Evolutionary conservation across 2,329 filamentous ascomycete species (phyloP), one percentile per base, ranked within the genome.

Genomic region (Acarospora socialis): DNA sequence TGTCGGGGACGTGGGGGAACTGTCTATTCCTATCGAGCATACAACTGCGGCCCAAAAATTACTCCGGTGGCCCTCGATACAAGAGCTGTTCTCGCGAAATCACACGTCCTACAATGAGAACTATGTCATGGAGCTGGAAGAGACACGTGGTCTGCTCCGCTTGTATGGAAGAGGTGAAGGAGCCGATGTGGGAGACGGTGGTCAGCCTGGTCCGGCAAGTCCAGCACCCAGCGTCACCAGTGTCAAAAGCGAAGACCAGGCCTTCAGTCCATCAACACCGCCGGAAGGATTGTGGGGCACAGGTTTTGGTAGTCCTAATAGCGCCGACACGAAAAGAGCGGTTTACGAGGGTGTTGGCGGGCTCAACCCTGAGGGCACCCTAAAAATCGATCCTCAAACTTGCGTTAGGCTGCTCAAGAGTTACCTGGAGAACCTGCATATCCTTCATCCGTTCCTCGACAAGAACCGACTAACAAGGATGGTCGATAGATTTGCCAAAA

Each of bases 1-100:
- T 56, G 8, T 66, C 67, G 1, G 30, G 7, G 51, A 56, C 18
- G 52, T 54, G 17, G 73, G 72, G 28, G 67, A 74, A 42, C 69
- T 80, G 9, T 71, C 78, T 2, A 81, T 92, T 34, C 81, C 83
- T 1, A 70, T 76, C 17, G 81, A 92, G 43, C 87, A 95, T 48
- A 92, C 82, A 0, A 94, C 86, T 0, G 73, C 83, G n/a, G 84
- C 84, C 1, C 81, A 90, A 30, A 71, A 84, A 40, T 61, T 95
- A 12, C 60, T 95, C 17, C 65, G 69, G 28, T 84, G 79, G 74
- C 68, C 68, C 0, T 68, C 74, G 0, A 82, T 90, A 33, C 57
- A 64, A 49, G 57, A 66, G 39, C 50, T 94, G 48, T 73, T 81
- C 20, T 25, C n/a, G n/a, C n/a, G n/a, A n/a, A 34, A 54, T 35